Percentiles rank a stretch among this genome's conserved stretches.
Evolutionary conservation across 768 basidiomycete species (phyloP).

Genomic region (Trametes elegans): DNA sequence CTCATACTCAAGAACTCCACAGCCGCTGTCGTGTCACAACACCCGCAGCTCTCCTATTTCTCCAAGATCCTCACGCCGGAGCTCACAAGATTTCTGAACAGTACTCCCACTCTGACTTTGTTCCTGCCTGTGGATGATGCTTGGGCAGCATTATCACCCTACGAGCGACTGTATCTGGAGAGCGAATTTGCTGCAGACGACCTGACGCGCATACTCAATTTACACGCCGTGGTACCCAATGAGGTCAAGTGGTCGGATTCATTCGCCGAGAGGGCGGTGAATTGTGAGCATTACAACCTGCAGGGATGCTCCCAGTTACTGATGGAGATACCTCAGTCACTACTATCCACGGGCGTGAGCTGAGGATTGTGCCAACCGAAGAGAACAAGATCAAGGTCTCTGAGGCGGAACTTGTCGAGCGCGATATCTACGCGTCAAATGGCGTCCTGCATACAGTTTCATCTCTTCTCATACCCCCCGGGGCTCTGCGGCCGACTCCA

Average conservation of each 20-base stretch:
- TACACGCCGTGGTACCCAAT: constrained; percentile 59
- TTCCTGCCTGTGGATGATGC: constrained; percentile 88
- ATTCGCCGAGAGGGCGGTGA: constrained; percentile 44
- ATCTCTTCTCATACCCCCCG: constrained; percentile 74
- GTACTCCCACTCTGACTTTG: constrained; percentile 72
- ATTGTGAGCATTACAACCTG: constrained; percentile 44
- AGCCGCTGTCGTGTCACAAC: constrained; percentile 62
- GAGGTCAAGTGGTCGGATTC: constrained; percentile 67
- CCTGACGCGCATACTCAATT: constrained; percentile 69
- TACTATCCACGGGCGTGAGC: constrained; percentile 61
- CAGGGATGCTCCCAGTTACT: not conserved
- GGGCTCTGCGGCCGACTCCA: constrained; percentile 77
- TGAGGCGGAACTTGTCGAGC: constrained; percentile 58
- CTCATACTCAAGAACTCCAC: constrained; percentile 1
- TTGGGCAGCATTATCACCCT: constrained; percentile 71
- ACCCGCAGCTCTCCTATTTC: constrained; percentile 70
- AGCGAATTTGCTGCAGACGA: constrained; percentile 85
- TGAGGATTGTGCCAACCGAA: constrained; percentile 55
- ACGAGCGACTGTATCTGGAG: constrained; percentile 86
- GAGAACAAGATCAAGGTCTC: constrained; percentile 52
- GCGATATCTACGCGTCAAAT: constrained; percentile 90
- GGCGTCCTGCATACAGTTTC: constrained; percentile 92
- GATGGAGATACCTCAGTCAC: constrained; percentile 48
- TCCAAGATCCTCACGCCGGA: constrained; percentile 65
- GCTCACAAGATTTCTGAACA: constrained; percentile 55